These are phyloP conservation scores for Jaapia argillacea DNA, from an alignment of 768 basidiomycete genomes.

Conservation along the genomic window DNA sequence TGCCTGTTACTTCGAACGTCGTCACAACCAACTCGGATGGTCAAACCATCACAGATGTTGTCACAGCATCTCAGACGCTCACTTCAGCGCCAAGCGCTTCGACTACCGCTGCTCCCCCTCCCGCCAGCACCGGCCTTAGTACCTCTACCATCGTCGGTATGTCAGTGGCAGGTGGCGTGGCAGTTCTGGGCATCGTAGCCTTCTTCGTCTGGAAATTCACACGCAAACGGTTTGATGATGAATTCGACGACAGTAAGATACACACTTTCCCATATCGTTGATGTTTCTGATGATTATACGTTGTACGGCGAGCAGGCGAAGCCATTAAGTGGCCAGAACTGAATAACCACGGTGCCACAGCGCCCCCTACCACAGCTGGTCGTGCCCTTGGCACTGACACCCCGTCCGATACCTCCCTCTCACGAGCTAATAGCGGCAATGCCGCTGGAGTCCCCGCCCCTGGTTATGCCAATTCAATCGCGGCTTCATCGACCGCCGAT, in stretches of 20 bases:
- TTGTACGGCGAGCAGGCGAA: constrained; percentile 37
- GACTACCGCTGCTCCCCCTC: constrained; percentile 13
- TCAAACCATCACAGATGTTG: constrained; percentile 14
- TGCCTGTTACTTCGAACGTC: constrained; percentile 6
- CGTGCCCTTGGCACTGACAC: constrained; percentile 59
- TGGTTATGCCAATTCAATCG: constrained; percentile 37
- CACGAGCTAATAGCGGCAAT: constrained; percentile 36
- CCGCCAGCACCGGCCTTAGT: constrained; percentile 12
- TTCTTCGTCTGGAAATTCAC: constrained; percentile 87
- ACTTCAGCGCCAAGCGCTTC: constrained; percentile 12
- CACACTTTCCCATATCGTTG: constrained; percentile 7
- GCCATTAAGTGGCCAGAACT: constrained; percentile 91
- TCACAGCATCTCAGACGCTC: constrained; percentile 8
- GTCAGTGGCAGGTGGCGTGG: constrained; percentile 73
- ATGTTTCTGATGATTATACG: constrained; percentile 1
- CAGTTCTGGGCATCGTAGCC: constrained; percentile 55
- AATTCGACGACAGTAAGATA: constrained; percentile 70
- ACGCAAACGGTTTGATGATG: constrained; percentile 53
- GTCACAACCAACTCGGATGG: constrained; percentile 22
- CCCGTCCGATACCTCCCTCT: constrained; percentile 45
- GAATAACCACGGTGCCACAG: constrained; percentile 43
- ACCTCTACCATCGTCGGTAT: constrained; percentile 73
- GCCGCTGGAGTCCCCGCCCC: too few relatives aligned
- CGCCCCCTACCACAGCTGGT: constrained; percentile 44
- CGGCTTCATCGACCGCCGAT: constrained; percentile 39